These are phyloP conservation scores for Albugo laibachii DNA, from an alignment of 352 stramenopile species.

Conservation along the genomic window DNA sequence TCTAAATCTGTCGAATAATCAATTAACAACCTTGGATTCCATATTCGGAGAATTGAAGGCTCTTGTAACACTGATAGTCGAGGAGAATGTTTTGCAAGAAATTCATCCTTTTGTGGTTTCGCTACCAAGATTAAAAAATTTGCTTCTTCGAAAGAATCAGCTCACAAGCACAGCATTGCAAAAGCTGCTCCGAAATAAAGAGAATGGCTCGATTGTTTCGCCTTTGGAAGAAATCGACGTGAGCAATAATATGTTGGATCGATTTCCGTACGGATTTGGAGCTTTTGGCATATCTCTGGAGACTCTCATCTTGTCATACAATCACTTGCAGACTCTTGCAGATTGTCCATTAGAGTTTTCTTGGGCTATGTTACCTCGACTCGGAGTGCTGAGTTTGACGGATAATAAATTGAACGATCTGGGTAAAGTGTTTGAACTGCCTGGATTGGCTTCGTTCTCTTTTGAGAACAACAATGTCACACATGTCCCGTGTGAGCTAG, in stretches of 20 bases:
- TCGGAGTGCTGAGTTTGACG: slow-evolving; percentile 42
- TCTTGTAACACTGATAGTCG: slow-evolving; percentile 41
- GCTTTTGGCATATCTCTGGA: slow-evolving; percentile 7
- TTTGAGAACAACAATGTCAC: slow-evolving; percentile 75
- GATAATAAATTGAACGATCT: slow-evolving; percentile 52
- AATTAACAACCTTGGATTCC: slow-evolving; percentile 19
- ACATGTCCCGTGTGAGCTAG: slow-evolving; percentile 36
- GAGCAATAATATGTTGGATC: slow-evolving; percentile 32
- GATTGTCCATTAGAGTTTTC: slow-evolving; percentile 32
- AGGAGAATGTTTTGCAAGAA: slow-evolving; percentile 38
- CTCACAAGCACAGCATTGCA: slow-evolving; percentile 25
- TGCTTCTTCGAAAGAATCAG: slow-evolving; percentile 58
- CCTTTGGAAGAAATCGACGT: slow-evolving; percentile 44
- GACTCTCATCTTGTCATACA: slow-evolving; percentile 46
- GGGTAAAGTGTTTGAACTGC: slow-evolving; percentile 32
- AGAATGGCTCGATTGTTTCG: slow-evolving; percentile 12
- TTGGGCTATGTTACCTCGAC: slow-evolving; percentile 2
- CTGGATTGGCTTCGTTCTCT: slow-evolving; percentile 40
- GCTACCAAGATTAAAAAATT: slow-evolving; percentile 26
- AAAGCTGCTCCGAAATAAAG: slow-evolving; percentile 15
- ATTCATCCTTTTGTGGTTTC: slow-evolving; percentile 20
- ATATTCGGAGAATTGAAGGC: slow-evolving; percentile 21
- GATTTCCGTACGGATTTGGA: slow-evolving; percentile 17
- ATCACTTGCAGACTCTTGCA: slow-evolving; percentile 50
- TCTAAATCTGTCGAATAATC: slow-evolving; percentile 50